These are phyloP conservation scores for Lotus japonicus DNA, from an alignment of 306 rosid genomes.

Conservation along the genomic window DNA sequence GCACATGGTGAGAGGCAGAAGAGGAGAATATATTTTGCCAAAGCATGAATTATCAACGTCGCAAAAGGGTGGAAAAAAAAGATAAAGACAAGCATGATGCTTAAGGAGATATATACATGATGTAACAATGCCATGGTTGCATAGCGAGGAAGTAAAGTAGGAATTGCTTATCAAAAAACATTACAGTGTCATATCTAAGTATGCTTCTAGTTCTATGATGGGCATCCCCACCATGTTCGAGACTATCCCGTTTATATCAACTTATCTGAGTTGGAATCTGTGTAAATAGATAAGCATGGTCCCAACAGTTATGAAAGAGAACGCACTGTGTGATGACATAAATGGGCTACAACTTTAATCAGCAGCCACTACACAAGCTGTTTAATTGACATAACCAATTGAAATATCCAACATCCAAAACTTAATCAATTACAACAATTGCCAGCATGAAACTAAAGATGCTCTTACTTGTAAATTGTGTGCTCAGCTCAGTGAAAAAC, in stretches of 20 bases:
- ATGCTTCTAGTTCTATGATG: too few relatives aligned
- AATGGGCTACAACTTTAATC: neutral
- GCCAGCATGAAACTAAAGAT: too few relatives aligned
- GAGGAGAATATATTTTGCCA: neutral
- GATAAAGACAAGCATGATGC: neutral
- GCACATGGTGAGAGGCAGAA: neutral
- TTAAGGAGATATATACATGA: neutral
- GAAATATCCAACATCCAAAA: too few relatives aligned
- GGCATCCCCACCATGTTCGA: too few relatives aligned
- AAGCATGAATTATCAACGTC: neutral
- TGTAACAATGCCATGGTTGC: neutral
- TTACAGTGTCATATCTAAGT: too few relatives aligned
- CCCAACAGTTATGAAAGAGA: neutral
- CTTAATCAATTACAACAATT: too few relatives aligned
- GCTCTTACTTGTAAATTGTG: too few relatives aligned
- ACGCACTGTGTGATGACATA: neutral
- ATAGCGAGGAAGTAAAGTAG: too few relatives aligned
- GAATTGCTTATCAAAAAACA: too few relatives aligned
- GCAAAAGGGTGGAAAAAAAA: neutral
- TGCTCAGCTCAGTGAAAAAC: too few relatives aligned
- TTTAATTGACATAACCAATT: neutral
- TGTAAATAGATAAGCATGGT: neutral
- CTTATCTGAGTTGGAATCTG: neutral
- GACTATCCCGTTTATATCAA: neutral
- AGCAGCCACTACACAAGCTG: neutral